A percentile compares a stretch with the other conserved stretches of the same genome.
These are phyloP conservation scores for Aspergillus mulundensis DNA, from an alignment of 495 filamentous ascomycete genomes.

Conservation along the genomic window DNA sequence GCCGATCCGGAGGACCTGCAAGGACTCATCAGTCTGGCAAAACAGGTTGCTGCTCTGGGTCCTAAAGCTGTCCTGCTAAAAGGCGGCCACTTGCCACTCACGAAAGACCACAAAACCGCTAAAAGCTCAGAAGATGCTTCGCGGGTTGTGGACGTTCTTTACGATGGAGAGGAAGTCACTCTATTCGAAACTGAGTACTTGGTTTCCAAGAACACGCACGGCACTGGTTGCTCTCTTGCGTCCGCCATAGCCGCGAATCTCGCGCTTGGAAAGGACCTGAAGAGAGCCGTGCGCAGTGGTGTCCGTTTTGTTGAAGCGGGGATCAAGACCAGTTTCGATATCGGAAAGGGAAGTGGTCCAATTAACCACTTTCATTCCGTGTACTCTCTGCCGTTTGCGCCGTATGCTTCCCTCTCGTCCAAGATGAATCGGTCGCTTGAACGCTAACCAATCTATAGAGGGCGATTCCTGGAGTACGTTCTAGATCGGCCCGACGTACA, in stretches of 20 bases:
- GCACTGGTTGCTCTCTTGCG: conserved; percentile 91
- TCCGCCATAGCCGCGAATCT: conserved; percentile 90
- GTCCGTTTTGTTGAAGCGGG: conserved; percentile 80
- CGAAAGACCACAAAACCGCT: conserved; percentile 51
- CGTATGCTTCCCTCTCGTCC: conserved; percentile 51
- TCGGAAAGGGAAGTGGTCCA: conserved; percentile 81
- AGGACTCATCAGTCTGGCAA: conserved; percentile 65
- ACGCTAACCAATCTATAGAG: conserved; percentile 44
- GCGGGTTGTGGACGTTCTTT: conserved; percentile 70
- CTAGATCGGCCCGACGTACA: conserved; percentile 71
- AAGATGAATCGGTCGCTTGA: not conserved
- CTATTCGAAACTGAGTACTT: conserved; percentile 66
- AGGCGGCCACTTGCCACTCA: conserved; percentile 85
- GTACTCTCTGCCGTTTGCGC: conserved; percentile 73
- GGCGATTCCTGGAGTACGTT: conserved; percentile 78
- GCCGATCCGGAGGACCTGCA: conserved; percentile 50
- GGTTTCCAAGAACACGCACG: conserved; percentile 78
- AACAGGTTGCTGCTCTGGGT: conserved; percentile 60
- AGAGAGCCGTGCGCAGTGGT: conserved; percentile 62
- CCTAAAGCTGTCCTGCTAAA: conserved; percentile 81
- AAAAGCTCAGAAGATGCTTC: conserved; percentile 53
- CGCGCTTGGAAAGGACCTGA: conserved; percentile 58
- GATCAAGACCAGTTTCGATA: conserved; percentile 67
- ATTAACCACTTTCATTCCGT: conserved; percentile 93
- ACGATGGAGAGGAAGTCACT: conserved; percentile 50